These are phyloP conservation scores for Helotiales sp. DNA, from an alignment of 2,329 filamentous ascomycete species.

Conservation along the genomic window DNA sequence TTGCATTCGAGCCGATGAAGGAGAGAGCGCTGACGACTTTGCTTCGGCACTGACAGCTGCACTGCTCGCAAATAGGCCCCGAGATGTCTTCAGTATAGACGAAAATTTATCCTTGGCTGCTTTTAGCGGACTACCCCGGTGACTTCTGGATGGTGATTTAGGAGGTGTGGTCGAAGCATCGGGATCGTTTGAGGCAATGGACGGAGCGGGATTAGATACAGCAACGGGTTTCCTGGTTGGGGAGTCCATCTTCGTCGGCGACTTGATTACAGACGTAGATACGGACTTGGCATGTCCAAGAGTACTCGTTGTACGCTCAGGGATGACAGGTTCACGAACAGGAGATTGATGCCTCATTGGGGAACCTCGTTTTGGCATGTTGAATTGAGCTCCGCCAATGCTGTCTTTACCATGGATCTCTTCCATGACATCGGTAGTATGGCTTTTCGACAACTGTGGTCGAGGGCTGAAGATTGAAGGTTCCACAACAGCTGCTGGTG, in stretches of 20 bases:
- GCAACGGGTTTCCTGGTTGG: conserved; percentile 59
- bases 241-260: conserved; percentile 43
- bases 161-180: conserved; percentile 30
- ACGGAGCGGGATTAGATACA: conserved; percentile 54
- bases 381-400: conserved; percentile 49
- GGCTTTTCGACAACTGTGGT: conserved; percentile 58
- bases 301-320: conserved; percentile 33
- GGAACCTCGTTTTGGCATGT: conserved; percentile 42
- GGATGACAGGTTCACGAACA: conserved; percentile 30
- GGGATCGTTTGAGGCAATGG: conserved; percentile 50
- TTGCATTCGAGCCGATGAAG: conserved; percentile 48
- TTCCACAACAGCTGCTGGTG: conserved; percentile 34
- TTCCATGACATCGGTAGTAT: conserved; percentile 63
- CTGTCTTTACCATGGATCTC: conserved; percentile 50
- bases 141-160: conserved; percentile 56
- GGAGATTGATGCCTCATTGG: conserved; percentile 35
- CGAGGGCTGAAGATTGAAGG: conserved; percentile 45
- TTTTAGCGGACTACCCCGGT: conserved; percentile 78
- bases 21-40: conserved; percentile 57
- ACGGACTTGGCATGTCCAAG: conserved; percentile 60
- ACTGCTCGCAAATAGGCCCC: conserved; percentile 80
- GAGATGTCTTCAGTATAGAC: conserved; percentile 85
- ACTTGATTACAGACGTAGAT: conserved; percentile 59
- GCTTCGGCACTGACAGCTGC: conserved; percentile 63
- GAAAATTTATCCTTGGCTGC: conserved; percentile 92